Base-by-base conservation (phyloP, 2,329 filamentous ascomycete species). In the Phaeophleospora eucalypticola region DNA sequence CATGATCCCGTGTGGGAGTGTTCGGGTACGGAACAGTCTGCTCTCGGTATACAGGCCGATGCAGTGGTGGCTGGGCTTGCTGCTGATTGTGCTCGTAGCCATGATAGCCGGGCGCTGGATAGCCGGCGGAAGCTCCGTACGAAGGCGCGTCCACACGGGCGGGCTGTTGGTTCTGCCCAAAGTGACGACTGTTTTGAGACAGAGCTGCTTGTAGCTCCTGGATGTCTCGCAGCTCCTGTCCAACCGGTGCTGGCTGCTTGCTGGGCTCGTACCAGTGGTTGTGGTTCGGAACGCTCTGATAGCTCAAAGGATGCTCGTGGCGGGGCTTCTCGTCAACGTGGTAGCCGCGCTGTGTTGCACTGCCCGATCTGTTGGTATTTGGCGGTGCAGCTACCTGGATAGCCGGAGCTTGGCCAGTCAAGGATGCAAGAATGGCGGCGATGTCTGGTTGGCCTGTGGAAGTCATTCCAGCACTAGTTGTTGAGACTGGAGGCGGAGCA, bases 381-480 rank as follows among this genome's bases (percentile, higher is more conserved):
- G 58, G 46, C 18, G 59, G 46, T 3, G 53, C 51, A 4, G 49
- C 42, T 24, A 46, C 41, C 36, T 47, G 36, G 12, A 43, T 17
- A 10, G 46, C 36, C 15, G 43, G 44, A 32, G 43, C 41, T 18
- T 58, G 51, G 4, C 51, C 53, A 16, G 54, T 58, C 34, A 63
- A 42, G 18, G 51, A 48, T 17, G 59, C 58, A 45, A 64, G 27
- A 20, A 65, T 65, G 8, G 61, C 59, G 34, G 61, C 52, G 27
- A 64, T 63, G 36, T 64, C 60, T 12, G 54, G 54, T 36, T 54
- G 54, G 8, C 43, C 48, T 9, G 43, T 42, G 7, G 48, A 39
- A 16, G 46, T 42, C 20, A 35, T 16, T 29, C 36, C 29, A 42
- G 44, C 29, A n/a, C 37, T 19, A 24, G 14, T 36, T 19, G 20